A percentile compares a stretch with the other conserved stretches of the same genome.
These are phyloP conservation scores for Phytophthora chlamydospora DNA, from an alignment of 352 stramenopile genomes.

Conservation along the genomic window DNA sequence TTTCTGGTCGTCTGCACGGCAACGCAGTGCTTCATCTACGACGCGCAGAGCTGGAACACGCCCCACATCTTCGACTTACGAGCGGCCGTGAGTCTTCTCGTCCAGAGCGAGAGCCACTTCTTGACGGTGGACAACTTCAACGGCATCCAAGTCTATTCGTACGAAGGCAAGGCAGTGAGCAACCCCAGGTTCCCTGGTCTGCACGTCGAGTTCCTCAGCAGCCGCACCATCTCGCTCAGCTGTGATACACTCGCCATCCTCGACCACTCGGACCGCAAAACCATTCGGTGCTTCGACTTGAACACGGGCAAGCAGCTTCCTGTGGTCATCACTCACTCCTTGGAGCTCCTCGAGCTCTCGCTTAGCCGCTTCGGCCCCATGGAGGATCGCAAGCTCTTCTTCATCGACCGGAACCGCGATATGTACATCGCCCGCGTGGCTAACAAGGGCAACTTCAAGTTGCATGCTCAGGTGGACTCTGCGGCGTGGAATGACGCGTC, in stretches of 20 bases:
- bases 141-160: constrained; percentile 92
- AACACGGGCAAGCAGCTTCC: constrained; percentile 82
- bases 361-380: constrained; percentile 81
- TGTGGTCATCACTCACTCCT: constrained; percentile 62
- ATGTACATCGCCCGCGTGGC: constrained; percentile 77
- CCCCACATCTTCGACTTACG: constrained; percentile 93
- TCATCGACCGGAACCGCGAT: constrained; percentile 91
- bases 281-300: constrained; percentile 90
- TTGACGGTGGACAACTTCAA: constrained; percentile 90
- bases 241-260: constrained; percentile 89
- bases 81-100: constrained; percentile 84
- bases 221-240: constrained; percentile 85
- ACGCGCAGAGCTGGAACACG: constrained; percentile 92
- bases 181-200: constrained; percentile 88
- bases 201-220: constrained; percentile 89
- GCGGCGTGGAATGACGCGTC: constrained; percentile 89
- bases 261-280: constrained; percentile 90
- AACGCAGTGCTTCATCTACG: constrained; percentile 94
- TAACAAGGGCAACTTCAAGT: constrained; percentile 76
- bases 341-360: constrained; percentile 84
- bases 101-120: constrained; percentile 90
- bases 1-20: constrained; percentile 93
- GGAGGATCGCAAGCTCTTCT: constrained; percentile 85
- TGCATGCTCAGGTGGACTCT: constrained; percentile 92
- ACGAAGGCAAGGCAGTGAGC: constrained; percentile 91